Evolutionary conservation across 2,329 filamentous ascomycete species (phyloP), one percentile per base, ranked within the genome.

Genomic region (Penicillium janthinellum): DNA sequence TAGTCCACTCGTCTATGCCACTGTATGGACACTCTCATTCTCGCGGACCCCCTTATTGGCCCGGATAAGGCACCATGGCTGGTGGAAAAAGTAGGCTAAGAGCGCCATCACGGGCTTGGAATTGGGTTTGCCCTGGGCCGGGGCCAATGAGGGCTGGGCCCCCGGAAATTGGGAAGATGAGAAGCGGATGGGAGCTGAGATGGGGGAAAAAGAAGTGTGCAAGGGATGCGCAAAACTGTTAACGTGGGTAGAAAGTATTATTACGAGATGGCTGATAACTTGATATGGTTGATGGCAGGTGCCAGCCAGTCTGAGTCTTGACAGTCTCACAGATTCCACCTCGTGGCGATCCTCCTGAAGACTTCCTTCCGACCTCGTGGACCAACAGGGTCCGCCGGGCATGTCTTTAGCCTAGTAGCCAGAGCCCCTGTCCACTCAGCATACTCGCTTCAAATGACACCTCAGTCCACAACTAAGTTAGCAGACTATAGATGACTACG

Each of bases 101-200:
- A 20, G 31, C 45, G 45, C 47, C 47, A 49, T 49, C 47, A 17
- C 31, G 15, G 31, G 31, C 47, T 20, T 35, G 35, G 14, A 14
- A 37, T 37, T 31, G 42, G 35, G 56, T 42, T 58, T 54, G 50
- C 35, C 35, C n/a, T 20, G 5, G 5, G 11, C 10, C 10, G 10
- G 44, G 42, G 25, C 44, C 44, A 47, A 47, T 31, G 25, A 25
- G 14, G 44, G 44, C 44, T 28, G 25, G 44, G 31, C 25, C 44
- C 42, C 42, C 22, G 14, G 38, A 39, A 52, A 53, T 11, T 38
- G 39, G 48, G 56, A 31, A 51, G 39, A 59, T 49, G 34, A 31
- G 31, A 10, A 31, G 25, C 25, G 28, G 47, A 49, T 31, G 17
- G n/a, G 39, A 20, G 11, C 17, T 31, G 15, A 31, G 11, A 14